A percentile compares a stretch with the other conserved stretches of the same genome.
Conservation (phyloP, 1,284 basidiomycete species). For the Cryptococcus sp. region DNA sequence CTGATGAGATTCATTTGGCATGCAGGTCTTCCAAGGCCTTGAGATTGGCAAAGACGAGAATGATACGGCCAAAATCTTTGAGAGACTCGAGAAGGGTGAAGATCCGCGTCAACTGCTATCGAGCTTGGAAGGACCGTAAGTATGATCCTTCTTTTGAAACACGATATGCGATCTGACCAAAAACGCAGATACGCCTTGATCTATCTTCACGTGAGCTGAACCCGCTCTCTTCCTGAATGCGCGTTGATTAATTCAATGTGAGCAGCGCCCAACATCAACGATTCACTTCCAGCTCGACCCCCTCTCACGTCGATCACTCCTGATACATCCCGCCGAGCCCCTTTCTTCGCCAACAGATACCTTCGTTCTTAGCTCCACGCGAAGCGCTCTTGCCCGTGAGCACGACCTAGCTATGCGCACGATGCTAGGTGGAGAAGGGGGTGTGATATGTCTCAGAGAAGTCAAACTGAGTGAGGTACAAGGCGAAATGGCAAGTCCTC, state of each 20-base stretch:
- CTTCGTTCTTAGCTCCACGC: constrained; percentile 35
- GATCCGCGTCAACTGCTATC: constrained; percentile 61
- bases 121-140: constrained; percentile 83
- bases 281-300: constrained; percentile 85
- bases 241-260: no score
- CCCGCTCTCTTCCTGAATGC: no score
- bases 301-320: constrained; percentile 83
- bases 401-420: constrained; percentile 28
- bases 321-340: constrained; percentile 55
- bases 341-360: not conserved
- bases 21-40: constrained; percentile 74
- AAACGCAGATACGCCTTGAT: constrained; percentile 73
- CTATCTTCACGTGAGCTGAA: constrained; percentile 66
- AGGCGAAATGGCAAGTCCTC: not conserved
- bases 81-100: constrained; percentile 57
- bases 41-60: constrained; percentile 69
- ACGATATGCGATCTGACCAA: not conserved
- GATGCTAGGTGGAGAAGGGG: constrained; percentile 41
- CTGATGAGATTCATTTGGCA: not conserved
- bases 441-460: constrained; percentile 22
- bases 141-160: constrained; percentile 18
- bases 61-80: constrained; percentile 72
- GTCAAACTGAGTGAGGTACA: constrained; percentile 5
- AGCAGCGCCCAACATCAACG: constrained; percentile 54
- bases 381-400: constrained; percentile 22